These are phyloP conservation scores for Aspergillus ochraceoroseus DNA, from an alignment of 2,329 filamentous ascomycete species.

Conservation along the genomic window DNA sequence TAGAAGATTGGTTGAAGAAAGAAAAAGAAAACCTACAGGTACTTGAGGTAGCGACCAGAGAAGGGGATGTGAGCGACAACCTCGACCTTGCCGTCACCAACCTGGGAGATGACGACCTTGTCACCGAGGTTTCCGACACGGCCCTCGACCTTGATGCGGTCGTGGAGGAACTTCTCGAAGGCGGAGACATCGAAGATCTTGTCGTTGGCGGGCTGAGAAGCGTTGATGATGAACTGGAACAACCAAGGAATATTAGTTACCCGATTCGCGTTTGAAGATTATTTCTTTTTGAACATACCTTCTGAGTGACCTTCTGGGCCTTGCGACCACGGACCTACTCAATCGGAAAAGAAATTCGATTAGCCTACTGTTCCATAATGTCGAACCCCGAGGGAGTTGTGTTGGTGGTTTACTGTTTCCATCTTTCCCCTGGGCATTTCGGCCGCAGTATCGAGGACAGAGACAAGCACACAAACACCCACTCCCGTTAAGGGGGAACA, in stretches of 20 bases:
- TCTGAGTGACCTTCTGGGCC: slow-evolving; percentile 48
- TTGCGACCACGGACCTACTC: slow-evolving; percentile 45
- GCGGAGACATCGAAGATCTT: slow-evolving; percentile 99
- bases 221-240: slow-evolving; percentile 93
- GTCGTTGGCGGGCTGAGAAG: slow-evolving; percentile 94
- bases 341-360: slow-evolving; percentile 51
- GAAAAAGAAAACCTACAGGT: slow-evolving; percentile 66
- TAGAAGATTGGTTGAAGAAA: neutral
- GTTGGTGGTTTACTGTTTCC: neutral
- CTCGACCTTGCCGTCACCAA: slow-evolving; percentile 96
- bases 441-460: slow-evolving; percentile 2
- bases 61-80: slow-evolving; percentile 96
- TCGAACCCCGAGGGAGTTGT: slow-evolving; percentile 22
- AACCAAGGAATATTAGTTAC: slow-evolving; percentile 1
- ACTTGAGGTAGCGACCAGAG: slow-evolving; percentile 99
- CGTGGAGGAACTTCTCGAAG: slow-evolving; percentile 99
- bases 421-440: slow-evolving; percentile 2
- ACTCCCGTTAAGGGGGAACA: slow-evolving; percentile 60
- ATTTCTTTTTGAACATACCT: slow-evolving; percentile 34
- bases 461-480: slow-evolving; percentile 27
- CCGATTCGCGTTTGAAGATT: too few species aligned
- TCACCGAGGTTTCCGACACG: slow-evolving; percentile 98
- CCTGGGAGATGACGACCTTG: slow-evolving; percentile 80
- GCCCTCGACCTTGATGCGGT: slow-evolving; percentile 99
- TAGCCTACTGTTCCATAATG: slow-evolving; percentile 84